Conservation (phyloP, 1,139 yeast species). For the Pichia inconspicua region DNA sequence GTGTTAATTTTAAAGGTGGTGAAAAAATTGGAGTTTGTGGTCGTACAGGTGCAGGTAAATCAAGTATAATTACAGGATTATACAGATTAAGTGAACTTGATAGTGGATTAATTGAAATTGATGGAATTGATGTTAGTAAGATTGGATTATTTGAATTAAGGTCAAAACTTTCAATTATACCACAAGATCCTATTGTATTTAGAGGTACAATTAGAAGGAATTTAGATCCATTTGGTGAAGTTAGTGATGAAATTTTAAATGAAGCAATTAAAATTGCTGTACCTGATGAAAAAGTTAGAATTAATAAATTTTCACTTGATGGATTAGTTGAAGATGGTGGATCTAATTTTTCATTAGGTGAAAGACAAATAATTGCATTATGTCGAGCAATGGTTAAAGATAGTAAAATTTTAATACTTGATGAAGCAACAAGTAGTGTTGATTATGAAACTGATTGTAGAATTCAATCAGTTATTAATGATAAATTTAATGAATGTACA, state of each 20-base stretch:
- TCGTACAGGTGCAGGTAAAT: slow-evolving; percentile 40
- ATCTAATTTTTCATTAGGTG: slow-evolving; percentile 47
- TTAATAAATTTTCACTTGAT: slow-evolving; percentile 43
- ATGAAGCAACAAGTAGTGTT: slow-evolving; percentile 52
- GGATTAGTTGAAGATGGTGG: slow-evolving; percentile 40
- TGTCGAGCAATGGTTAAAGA: slow-evolving; percentile 47
- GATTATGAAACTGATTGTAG: slow-evolving; percentile 49
- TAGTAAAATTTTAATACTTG: slow-evolving; percentile 43
- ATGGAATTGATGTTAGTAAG: slow-evolving; percentile 30
- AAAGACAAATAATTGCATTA: slow-evolving; percentile 46
- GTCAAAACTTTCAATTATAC: slow-evolving; percentile 35
- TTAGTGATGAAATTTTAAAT: slow-evolving; percentile 37
- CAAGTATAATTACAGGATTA: slow-evolving; percentile 37
- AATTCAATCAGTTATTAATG: slow-evolving; percentile 41
- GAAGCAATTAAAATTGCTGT: slow-evolving; percentile 38
- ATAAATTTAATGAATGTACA: slow-evolving; percentile 41
- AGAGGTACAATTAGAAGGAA: slow-evolving; percentile 35
- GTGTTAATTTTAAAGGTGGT: slow-evolving; percentile 27
- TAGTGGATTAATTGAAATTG: slow-evolving; percentile 27
- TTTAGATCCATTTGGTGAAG: slow-evolving; percentile 35
- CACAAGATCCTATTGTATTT: slow-evolving; percentile 40
- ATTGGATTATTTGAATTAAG: slow-evolving; percentile 32
- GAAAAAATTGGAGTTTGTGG: slow-evolving; percentile 40
- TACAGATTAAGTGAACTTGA: slow-evolving; percentile 33
- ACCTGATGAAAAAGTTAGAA: neutral